Conservation (phyloP, 305 asterid genomes). For the Caryopteris hybrid region DNA sequence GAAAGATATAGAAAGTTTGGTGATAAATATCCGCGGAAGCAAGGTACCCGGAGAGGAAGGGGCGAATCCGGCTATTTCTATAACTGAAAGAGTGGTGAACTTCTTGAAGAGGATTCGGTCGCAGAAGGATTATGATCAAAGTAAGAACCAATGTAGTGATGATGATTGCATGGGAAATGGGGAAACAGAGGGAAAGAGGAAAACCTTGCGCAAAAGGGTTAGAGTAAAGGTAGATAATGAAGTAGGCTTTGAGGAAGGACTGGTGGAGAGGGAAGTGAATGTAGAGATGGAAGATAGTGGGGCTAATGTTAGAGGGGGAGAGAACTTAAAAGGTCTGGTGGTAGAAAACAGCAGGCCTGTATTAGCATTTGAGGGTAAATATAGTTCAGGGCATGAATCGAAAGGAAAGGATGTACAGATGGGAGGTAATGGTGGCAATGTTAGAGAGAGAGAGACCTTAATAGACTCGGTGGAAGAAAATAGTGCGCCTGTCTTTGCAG, state of each 20-base stretch:
- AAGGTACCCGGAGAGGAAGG: background rate
- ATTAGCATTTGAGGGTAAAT: background rate
- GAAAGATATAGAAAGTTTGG: slow-evolving; percentile 1
- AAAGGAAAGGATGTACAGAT: background rate
- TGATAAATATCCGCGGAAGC: background rate
- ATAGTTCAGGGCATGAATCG: background rate
- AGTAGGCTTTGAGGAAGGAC: background rate
- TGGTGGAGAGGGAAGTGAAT: background rate
- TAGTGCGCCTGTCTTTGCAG: background rate
- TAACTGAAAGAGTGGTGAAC: background rate
- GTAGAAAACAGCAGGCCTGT: background rate
- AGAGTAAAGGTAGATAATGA: background rate
- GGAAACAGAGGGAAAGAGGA: background rate
- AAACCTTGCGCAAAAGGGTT: background rate
- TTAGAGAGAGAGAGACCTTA: background rate
- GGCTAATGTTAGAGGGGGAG: background rate
- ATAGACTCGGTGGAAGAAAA: background rate
- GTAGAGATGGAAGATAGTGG: background rate
- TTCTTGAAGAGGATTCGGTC: slow-evolving; percentile 1
- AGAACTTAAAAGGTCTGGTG: background rate
- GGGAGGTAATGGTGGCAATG: background rate
- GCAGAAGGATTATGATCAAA: background rate
- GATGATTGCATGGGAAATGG: background rate
- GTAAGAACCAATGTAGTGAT: background rate
- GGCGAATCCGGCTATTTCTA: background rate